Percentiles rank a stretch among this genome's conserved stretches.
Conservation (phyloP, 2,329 filamentous ascomycete species). For the Aureobasidium namibiae region DNA sequence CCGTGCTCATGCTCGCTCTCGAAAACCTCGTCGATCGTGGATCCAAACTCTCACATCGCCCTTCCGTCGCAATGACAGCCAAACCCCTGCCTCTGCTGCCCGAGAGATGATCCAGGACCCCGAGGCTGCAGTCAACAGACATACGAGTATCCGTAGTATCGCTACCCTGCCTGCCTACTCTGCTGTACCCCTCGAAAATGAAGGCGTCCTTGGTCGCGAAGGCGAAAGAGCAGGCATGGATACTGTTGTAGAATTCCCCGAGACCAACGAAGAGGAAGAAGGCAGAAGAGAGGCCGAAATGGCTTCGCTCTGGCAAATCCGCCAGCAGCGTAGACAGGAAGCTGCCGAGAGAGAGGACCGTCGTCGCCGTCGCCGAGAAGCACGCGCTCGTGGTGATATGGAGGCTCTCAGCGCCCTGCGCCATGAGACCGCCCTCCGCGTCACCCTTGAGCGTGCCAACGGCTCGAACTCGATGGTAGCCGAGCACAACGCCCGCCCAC, state of each 20-base stretch:
- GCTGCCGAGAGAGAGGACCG: conserved; percentile 69
- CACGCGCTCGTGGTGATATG: conserved; percentile 62
- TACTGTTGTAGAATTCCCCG: conserved; percentile 76
- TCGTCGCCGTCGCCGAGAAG: conserved; percentile 61
- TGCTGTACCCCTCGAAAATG: conserved; percentile 60
- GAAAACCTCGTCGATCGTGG: conserved; percentile 1
- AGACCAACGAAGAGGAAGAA: conserved; percentile 72
- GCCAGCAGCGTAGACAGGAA: conserved; percentile 66
- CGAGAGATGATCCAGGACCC: conserved; percentile 6
- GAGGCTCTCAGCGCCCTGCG: conserved; percentile 58
- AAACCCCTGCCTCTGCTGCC: background rate
- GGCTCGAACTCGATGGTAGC: conserved; percentile 42
- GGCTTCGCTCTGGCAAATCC: conserved; percentile 86
- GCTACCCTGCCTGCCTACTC: conserved; percentile 89
- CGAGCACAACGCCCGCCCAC: conserved; percentile 52
- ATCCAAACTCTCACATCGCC: background rate
- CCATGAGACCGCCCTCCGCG: conserved; percentile 47
- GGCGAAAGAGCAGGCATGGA: conserved; percentile 91
- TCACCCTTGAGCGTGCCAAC: conserved; percentile 31
- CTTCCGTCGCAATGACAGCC: background rate
- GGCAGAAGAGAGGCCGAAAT: conserved; percentile 76
- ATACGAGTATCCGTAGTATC: conserved; percentile 82
- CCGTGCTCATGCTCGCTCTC: background rate
- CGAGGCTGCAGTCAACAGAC: conserved; percentile 56
- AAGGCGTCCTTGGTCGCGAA: conserved; percentile 77